Evolutionary conservation across 2,329 filamentous ascomycete genomes (phyloP).

Genomic region (Aspergillus sp.): DNA sequence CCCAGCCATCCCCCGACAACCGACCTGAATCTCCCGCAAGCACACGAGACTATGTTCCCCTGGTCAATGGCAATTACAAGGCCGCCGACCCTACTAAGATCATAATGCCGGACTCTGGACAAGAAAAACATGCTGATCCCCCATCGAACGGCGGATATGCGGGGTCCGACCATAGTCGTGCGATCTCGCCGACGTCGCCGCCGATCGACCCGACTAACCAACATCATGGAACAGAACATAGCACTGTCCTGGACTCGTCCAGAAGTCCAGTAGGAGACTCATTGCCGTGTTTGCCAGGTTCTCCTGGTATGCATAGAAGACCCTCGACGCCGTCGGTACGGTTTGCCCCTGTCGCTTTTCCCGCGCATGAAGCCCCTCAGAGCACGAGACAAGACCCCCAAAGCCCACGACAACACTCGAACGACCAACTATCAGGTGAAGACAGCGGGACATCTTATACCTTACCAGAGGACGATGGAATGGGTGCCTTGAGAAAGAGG

Average conservation of each 20-base stretch:
- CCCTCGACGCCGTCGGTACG: background rate
- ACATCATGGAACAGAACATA: slow-evolving; percentile 7
- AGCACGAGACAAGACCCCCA: background rate
- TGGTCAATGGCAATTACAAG: slow-evolving; percentile 17
- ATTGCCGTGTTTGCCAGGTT: background rate
- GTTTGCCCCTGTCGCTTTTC: background rate
- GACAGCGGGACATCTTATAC: slow-evolving; percentile 23
- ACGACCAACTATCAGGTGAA: slow-evolving; percentile 16
- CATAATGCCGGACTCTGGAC: slow-evolving; percentile 13
- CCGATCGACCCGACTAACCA: slow-evolving; percentile 17
- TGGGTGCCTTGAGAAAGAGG: slow-evolving; percentile 65
- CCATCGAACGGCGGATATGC: slow-evolving; percentile 22
- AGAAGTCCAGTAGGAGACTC: background rate
- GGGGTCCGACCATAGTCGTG: slow-evolving; percentile 25
- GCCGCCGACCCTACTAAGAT: slow-evolving; percentile 12
- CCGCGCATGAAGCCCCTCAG: slow-evolving; percentile 5
- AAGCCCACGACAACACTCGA: slow-evolving; percentile 2
- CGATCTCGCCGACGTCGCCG: slow-evolving; percentile 18
- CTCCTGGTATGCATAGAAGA: background rate
- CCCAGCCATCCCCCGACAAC: slow-evolving; percentile 27
- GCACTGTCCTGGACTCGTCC: background rate
- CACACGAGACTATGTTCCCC: slow-evolving; percentile 25
- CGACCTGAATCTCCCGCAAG: slow-evolving; percentile 25
- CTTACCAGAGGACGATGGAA: slow-evolving; percentile 78
- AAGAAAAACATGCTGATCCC: slow-evolving; percentile 15